Conservation (phyloP, 139 green algal species). For the Haematococcus sp. region DNA sequence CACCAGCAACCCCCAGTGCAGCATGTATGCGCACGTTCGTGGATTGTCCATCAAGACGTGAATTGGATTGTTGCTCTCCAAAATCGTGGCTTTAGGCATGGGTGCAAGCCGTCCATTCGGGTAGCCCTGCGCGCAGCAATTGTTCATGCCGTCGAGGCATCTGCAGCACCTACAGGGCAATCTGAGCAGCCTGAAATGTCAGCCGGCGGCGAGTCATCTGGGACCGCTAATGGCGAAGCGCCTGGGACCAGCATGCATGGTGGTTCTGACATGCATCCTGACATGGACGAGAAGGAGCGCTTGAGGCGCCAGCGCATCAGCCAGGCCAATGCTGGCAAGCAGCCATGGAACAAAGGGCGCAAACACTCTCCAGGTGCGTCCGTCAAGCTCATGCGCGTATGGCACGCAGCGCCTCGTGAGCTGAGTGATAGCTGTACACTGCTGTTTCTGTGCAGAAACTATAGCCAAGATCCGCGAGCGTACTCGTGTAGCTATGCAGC, state of each 20-base stretch:
- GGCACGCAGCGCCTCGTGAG: neutral
- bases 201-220: neutral
- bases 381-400: neutral
- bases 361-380: slow-evolving; percentile 23
- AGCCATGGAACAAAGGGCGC: slow-evolving; percentile 66
- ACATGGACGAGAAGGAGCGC: slow-evolving; percentile 36
- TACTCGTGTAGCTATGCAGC: slow-evolving; percentile 28
- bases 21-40: too few species aligned
- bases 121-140: neutral
- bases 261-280: neutral
- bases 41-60: too few species aligned
- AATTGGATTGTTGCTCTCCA: too few species aligned
- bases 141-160: neutral
- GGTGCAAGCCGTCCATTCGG: too few species aligned
- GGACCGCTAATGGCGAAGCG: too few species aligned
- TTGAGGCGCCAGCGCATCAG: slow-evolving; percentile 48
- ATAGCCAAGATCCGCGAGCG: slow-evolving; percentile 32
- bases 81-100: too few species aligned
- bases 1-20: too few species aligned
- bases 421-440: neutral
- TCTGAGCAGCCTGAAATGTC: neutral
- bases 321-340: slow-evolving; percentile 50
- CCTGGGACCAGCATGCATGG: too few species aligned
- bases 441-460: slow-evolving; percentile 1
- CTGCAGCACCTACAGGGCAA: neutral